A percentile compares a stretch with the other conserved stretches of the same genome.
These are phyloP conservation scores for Pistacia integerrima DNA, from an alignment of 345 rosid genomes.

Conservation along the genomic window DNA sequence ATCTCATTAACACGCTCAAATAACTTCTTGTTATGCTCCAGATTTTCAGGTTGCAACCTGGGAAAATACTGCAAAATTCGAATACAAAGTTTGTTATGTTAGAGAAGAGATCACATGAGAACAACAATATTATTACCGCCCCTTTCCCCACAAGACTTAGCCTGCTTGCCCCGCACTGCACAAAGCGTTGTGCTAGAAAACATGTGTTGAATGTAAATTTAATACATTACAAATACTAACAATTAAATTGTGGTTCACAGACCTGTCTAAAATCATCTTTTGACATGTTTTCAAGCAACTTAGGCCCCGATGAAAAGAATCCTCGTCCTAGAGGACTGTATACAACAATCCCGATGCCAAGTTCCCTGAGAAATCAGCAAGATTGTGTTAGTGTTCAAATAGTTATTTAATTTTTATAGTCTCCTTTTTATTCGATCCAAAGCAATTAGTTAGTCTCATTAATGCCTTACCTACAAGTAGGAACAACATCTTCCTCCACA, in stretches of 20 bases:
- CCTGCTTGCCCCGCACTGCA: too few relatives aligned
- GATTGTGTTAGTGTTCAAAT: not conserved
- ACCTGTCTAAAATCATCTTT: constrained; percentile 54
- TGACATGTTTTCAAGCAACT: constrained; percentile 41
- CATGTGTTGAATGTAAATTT: too few relatives aligned
- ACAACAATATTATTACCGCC: too few relatives aligned
- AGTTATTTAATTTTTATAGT: not conserved
- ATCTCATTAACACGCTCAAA: constrained; percentile 50
- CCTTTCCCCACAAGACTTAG: too few relatives aligned
- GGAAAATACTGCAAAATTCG: constrained; percentile 39
- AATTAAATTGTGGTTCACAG: not conserved
- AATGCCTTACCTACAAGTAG: constrained; percentile 31
- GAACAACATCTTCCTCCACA: constrained; percentile 65
- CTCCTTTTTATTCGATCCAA: not conserved
- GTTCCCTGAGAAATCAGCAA: constrained; percentile 45
- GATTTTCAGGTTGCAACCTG: constrained; percentile 64
- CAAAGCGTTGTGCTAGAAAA: too few relatives aligned
- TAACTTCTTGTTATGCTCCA: constrained; percentile 45
- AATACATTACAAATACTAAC: not conserved
- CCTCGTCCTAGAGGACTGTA: constrained; percentile 76
- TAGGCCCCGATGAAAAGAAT: constrained; percentile 63
- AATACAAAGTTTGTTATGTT: not conserved
- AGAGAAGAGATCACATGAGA: too few relatives aligned
- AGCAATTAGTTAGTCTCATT: constrained; percentile 21
- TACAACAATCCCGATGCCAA: constrained; percentile 74